Percentiles rank a stretch among this genome's conserved stretches.
Evolutionary conservation across 495 filamentous ascomycete species (phyloP).

Genomic region (Aspergillus cristatus): DNA sequence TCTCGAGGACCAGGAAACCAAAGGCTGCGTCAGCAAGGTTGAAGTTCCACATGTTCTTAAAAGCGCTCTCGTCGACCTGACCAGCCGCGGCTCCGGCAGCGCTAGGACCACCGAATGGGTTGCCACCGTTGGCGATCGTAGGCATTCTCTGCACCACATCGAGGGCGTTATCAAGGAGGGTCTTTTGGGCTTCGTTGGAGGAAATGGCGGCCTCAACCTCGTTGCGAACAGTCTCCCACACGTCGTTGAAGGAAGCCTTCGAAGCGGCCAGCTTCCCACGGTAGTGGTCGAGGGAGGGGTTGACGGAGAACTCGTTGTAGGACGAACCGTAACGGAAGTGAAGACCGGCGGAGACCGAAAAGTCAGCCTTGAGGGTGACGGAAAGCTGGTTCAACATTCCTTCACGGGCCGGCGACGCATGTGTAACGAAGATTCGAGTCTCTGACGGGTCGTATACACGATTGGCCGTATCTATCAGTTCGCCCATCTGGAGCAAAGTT

Average conservation of each 20-base stretch:
- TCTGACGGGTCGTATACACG: conserved; percentile 97
- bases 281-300: conserved; percentile 96
- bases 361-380: conserved; percentile 95
- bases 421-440: conserved; percentile 95
- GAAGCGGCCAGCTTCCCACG: conserved; percentile 98
- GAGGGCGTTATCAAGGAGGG: conserved; percentile 78
- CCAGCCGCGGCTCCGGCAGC: conserved; percentile 65
- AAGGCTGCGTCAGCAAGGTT: conserved; percentile 97
- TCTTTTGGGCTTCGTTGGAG: conserved; percentile 87
- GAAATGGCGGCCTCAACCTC: conserved; percentile 91
- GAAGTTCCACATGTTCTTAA: conserved; percentile 99
- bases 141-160: conserved; percentile 96
- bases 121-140: conserved; percentile 82
- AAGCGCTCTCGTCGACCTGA: conserved; percentile 95
- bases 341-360: conserved; percentile 93
- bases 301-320: conserved; percentile 99
- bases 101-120: conserved; percentile 85
- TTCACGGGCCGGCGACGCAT: conserved; percentile 93
- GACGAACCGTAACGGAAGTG: conserved; percentile 99
- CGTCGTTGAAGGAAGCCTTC: conserved; percentile 97
- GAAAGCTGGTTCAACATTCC: conserved; percentile 97
- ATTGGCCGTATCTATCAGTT: conserved; percentile 95
- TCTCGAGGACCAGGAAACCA: conserved; percentile 87
- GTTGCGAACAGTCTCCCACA: conserved; percentile 96
- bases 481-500: conserved; percentile 94